These are phyloP conservation scores for Lachnellula suecica DNA, from an alignment of 2,329 filamentous ascomycete genomes.

Conservation along the genomic window DNA sequence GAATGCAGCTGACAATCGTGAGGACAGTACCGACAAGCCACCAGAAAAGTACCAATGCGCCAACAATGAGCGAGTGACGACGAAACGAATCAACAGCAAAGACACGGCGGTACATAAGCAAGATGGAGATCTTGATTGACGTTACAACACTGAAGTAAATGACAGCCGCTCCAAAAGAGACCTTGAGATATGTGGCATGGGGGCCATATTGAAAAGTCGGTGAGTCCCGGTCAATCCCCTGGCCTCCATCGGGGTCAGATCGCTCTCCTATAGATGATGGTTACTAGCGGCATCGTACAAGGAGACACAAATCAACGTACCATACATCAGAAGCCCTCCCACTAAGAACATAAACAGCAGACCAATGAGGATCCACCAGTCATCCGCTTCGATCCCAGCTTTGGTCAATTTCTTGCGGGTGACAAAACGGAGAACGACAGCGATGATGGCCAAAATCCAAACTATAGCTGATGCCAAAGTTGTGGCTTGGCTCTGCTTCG, in stretches of 20 bases:
- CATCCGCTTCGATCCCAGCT: slow-evolving; percentile 8
- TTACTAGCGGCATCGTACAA: not conserved
- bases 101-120: slow-evolving; percentile 4
- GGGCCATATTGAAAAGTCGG: not conserved
- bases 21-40: not conserved
- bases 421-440: slow-evolving; percentile 11
- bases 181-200: not conserved
- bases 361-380: slow-evolving; percentile 12
- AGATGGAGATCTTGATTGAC: slow-evolving; percentile 1
- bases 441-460: not conserved
- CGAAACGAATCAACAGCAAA: not conserved
- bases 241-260: not conserved
- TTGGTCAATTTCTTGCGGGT: slow-evolving; percentile 3
- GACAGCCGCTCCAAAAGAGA: not conserved
- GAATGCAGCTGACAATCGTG: not conserved
- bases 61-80: not conserved
- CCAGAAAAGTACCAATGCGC: not conserved
- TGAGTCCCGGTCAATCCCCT: not conserved
- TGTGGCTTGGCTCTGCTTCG: not conserved
- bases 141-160: not conserved
- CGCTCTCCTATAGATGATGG: not conserved
- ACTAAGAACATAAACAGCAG: not conserved
- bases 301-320: not conserved
- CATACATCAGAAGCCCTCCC: not conserved
- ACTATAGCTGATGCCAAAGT: not conserved